Evolutionary conservation across 805 yeast species (phyloP).

Genomic region (Nakazawaea ernobii): DNA sequence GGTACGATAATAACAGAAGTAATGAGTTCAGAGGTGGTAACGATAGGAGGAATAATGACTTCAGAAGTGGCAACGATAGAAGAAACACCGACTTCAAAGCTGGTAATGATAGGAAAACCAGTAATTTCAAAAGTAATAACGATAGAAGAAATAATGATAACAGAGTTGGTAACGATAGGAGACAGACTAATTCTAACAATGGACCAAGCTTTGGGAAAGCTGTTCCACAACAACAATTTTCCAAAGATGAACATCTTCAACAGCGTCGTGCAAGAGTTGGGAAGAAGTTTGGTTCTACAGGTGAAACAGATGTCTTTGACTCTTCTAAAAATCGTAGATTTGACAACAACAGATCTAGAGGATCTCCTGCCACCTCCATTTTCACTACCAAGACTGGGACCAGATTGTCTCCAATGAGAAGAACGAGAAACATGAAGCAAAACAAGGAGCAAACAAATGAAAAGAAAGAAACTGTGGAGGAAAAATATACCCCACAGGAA

Average conservation of each 20-base stretch:
- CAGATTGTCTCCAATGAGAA: background rate
- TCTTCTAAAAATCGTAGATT: background rate
- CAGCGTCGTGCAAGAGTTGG: slow-evolving; percentile 5
- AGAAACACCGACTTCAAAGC: background rate
- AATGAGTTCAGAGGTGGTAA: background rate
- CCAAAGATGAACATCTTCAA: background rate
- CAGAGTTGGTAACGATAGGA: background rate
- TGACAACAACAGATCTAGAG: background rate
- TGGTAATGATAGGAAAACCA: background rate
- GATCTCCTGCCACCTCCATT: background rate
- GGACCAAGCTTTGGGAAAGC: background rate
- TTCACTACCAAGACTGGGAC: background rate
- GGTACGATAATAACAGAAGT: background rate
- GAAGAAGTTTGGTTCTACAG: slow-evolving; percentile 1
- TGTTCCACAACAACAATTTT: slow-evolving; percentile 1
- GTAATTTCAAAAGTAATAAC: background rate
- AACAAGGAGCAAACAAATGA: too few relatives aligned
- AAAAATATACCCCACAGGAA: background rate
- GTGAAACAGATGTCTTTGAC: background rate
- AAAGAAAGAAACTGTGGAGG: background rate
- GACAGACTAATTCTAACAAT: background rate
- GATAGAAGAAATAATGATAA: background rate
- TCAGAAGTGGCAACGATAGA: background rate
- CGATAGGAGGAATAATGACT: background rate
- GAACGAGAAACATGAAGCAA: background rate